These are phyloP conservation scores for Flaveria linearis DNA, from an alignment of 129 eudicot genomes.

Conservation along the genomic window DNA sequence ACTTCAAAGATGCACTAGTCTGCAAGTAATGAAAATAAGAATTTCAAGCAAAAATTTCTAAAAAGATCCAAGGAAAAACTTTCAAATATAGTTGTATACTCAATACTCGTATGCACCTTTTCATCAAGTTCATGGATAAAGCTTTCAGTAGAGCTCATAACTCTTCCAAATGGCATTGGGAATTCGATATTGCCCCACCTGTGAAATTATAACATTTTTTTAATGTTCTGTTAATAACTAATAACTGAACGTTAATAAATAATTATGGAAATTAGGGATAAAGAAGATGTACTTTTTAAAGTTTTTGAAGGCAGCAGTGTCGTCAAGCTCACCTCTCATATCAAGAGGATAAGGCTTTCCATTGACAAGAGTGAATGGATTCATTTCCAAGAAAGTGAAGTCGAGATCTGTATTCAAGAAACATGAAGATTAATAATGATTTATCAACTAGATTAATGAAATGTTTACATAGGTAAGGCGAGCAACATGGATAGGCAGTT, in stretches of 20 bases:
- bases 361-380: constrained; percentile 87
- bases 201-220: constrained; percentile 15
- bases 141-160: constrained; percentile 89
- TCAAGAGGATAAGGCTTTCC: constrained; percentile 96
- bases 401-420: constrained; percentile 61
- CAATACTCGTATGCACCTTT: constrained; percentile 54
- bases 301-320: constrained; percentile 96
- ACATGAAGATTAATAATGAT: constrained; percentile 4
- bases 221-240: neutral
- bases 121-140: constrained; percentile 91
- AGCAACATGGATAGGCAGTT: neutral
- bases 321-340: constrained; percentile 98
- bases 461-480: neutral
- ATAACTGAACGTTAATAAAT: neutral
- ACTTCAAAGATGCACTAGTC: constrained; percentile 98
- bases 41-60: neutral
- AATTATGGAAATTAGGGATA: constrained; percentile 3
- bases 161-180: constrained; percentile 97
- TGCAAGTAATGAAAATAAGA: constrained; percentile 33
- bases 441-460: neutral
- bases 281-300: constrained; percentile 66
- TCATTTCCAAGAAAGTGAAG: constrained; percentile 95
- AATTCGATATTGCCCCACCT: constrained; percentile 95
- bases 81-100: neutral
- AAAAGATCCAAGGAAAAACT: neutral